Evolutionary conservation across 225 moss, liverwort and hornwort genomes (phyloP).

Genomic region (Asterella californica): DNA sequence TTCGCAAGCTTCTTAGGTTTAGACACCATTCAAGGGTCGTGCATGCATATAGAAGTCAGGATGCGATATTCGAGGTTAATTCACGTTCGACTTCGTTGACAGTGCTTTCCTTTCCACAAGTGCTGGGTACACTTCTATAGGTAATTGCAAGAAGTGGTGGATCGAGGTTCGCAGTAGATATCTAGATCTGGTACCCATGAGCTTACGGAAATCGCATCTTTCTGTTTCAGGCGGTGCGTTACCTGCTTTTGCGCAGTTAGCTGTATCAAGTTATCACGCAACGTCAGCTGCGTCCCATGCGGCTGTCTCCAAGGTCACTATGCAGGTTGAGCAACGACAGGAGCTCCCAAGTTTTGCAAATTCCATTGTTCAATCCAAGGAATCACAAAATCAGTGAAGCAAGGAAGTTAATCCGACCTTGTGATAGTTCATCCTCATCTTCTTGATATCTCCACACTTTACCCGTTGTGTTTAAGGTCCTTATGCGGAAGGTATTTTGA

Average conservation of each 20-base stretch:
- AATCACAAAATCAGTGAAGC: constrained; percentile 33
- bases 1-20: background rate
- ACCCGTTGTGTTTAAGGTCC: too few relatives aligned
- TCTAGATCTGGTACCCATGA: background rate
- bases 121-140: background rate
- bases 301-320: constrained; percentile 71
- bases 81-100: background rate
- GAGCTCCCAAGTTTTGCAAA: constrained; percentile 32
- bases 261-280: constrained; percentile 86
- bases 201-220: background rate
- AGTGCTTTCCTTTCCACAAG: background rate
- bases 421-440: background rate
- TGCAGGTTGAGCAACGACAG: constrained; percentile 66
- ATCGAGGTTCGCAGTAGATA: background rate
- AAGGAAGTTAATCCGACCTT: constrained; percentile 7
- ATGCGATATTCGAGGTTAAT: background rate
- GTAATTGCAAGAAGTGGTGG: background rate
- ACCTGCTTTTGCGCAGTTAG: constrained; percentile 91
- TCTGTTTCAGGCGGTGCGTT: constrained; percentile 71
- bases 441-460: background rate
- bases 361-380: constrained; percentile 32
- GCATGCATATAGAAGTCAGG: background rate
- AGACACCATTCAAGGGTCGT: background rate
- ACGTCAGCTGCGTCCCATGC: constrained; percentile 92
- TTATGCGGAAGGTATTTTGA: background rate